These are phyloP conservation scores for Thymus mandschuricus DNA, from an alignment of 257 asterid genomes.

Conservation along the genomic window DNA sequence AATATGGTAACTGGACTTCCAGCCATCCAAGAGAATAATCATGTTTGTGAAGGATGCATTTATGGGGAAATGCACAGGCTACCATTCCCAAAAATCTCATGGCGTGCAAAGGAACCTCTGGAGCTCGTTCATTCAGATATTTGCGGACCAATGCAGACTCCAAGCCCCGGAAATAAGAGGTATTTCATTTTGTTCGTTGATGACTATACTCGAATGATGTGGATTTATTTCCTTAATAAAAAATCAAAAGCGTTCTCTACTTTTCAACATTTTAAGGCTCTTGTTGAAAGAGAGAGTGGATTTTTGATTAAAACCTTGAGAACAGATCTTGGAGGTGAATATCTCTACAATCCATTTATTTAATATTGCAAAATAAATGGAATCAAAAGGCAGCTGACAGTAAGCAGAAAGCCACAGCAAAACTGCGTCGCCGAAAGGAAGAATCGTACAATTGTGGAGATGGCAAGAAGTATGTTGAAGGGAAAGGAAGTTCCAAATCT, in stretches of 20 bases:
- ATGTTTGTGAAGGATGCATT: conserved; percentile 2
- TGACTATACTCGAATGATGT: conserved; percentile 4
- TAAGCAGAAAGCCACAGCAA: not conserved
- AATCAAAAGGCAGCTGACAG: not conserved
- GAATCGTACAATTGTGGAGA: conserved; percentile 21
- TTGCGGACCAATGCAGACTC: conserved; percentile 5
- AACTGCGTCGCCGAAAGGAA: conserved; percentile 21
- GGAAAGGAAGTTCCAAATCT: conserved; percentile 13
- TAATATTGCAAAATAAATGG: conserved; percentile 3
- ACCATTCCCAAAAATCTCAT: not conserved
- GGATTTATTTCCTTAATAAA: not conserved
- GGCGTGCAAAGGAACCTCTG: not conserved
- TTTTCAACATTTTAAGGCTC: not conserved
- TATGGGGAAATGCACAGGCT: conserved; percentile 6
- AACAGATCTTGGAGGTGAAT: conserved; percentile 7
- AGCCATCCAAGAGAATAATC: too few species aligned
- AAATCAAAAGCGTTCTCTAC: not conserved
- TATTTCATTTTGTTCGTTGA: conserved; percentile 9
- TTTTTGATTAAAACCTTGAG: not conserved
- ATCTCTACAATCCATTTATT: conserved; percentile 4
- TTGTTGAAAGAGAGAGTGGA: not conserved
- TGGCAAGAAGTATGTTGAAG: conserved; percentile 23
- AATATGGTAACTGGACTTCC: conserved; percentile 20
- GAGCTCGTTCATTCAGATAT: not conserved
- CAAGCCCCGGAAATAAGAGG: not conserved